A percentile compares a stretch with the other conserved stretches of the same genome.
Evolutionary conservation across 2,329 filamentous ascomycete species (phyloP).

Genomic region (Verticillium albo-atrum): DNA sequence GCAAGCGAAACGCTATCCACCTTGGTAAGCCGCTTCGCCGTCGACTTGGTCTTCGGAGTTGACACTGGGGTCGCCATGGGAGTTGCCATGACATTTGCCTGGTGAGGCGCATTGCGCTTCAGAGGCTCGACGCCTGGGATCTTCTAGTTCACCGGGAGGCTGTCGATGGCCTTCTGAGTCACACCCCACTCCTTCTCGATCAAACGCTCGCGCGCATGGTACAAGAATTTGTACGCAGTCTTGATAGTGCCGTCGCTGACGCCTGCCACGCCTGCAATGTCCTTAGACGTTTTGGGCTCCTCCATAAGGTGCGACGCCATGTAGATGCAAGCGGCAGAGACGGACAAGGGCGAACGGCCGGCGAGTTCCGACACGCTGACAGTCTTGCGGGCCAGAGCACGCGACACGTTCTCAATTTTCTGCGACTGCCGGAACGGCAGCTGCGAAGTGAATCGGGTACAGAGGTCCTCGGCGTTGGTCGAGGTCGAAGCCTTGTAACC

Average conservation of each 20-base stretch:
- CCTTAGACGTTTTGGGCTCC: conserved; percentile 73
- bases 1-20: neutral
- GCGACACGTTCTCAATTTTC: conserved; percentile 74
- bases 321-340: conserved; percentile 94
- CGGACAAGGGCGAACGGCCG: conserved; percentile 88
- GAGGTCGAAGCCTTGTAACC: conserved; percentile 71
- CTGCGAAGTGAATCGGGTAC: conserved; percentile 83
- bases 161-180: conserved; percentile 65
- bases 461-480: conserved; percentile 78
- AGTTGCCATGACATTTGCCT: neutral
- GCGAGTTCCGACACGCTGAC: conserved; percentile 75
- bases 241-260: conserved; percentile 97
- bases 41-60: neutral
- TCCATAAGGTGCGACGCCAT: conserved; percentile 88
- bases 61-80: neutral
- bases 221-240: conserved; percentile 88
- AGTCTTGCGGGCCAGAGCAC: conserved; percentile 73
- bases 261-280: conserved; percentile 78
- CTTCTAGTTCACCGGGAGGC: conserved; percentile 49
- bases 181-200: conserved; percentile 72
- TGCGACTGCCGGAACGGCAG: conserved; percentile 69
- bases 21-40: neutral
- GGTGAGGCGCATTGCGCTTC: neutral
- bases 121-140: neutral
- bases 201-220: conserved; percentile 67